Evolutionary conservation across 2,329 filamentous ascomycete genomes (phyloP), one percentile per base, ranked within the genome.

Genomic region (Colletotrichum lindemuthianum): DNA sequence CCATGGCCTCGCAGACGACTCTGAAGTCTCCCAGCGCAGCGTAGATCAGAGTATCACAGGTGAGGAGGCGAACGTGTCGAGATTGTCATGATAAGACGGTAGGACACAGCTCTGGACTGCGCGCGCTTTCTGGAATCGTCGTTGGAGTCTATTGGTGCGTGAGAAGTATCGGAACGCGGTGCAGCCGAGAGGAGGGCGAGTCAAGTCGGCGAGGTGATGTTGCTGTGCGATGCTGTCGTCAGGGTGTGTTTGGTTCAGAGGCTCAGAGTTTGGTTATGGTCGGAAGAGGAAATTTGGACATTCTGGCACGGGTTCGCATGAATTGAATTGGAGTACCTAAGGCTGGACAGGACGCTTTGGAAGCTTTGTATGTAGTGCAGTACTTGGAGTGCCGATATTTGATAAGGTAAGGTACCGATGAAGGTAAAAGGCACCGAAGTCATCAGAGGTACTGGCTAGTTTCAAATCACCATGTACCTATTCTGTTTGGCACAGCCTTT

Each of bases 1-100:
- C 88, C 87, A 90, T 90, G 51, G 11, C 50, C 37, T 40, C 37
- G 37, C 55, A n/a, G 13, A 16, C 4, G 43, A 36, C 32, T 51
- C 41, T 55, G 41, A 58, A 58, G 47, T 57, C 59, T 57, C 59
- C 52, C 63, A 52, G 51, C 47, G 52, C 50, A 56, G 48, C 11
- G 15, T 33, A 51, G 41, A 63, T 65, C 59, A 61, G 40, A 59
- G 52, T 57, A 57, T 65, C 63, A 65, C 51, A 52, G 55, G 41
- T 57, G 36, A 34, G 39, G 56, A 56, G 41, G 47, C 63, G 52
- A 63, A 40, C 52, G 63, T 65, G 63, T 57, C 63, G 59, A 52
- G 48, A 37, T 65, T 36, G 51, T 63, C 63, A 65, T 65, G 40
- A 57, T 65, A 56, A 65, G 59, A 51, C 11, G 43, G 32, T n/a